Percentiles rank a stretch among this genome's conserved stretches.
These are phyloP conservation scores for Vigna mungo DNA, from an alignment of 306 rosid species.

Conservation along the genomic window DNA sequence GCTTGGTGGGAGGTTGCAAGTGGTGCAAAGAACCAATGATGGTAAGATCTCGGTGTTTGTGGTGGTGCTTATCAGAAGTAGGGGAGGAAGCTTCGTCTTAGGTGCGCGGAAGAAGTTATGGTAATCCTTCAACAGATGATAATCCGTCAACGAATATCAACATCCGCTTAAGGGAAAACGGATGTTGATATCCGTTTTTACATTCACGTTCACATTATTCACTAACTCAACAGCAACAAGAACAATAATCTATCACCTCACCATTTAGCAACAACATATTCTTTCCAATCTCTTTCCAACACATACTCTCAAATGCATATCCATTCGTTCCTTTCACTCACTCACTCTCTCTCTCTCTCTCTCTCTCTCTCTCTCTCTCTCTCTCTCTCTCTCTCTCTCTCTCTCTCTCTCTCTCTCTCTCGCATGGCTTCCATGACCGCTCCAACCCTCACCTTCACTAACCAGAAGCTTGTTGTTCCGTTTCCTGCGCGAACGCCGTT, in stretches of 20 bases:
- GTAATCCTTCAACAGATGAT: too few relatives aligned
- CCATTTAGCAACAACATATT: not conserved
- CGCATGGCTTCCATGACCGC: constrained; percentile 81
- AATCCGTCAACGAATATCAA: too few relatives aligned
- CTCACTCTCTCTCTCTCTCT: not conserved
- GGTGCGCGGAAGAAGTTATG: too few relatives aligned
- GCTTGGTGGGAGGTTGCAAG: too few relatives aligned
- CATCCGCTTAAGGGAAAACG: too few relatives aligned
- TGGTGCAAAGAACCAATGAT: too few relatives aligned
- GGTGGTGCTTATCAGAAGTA: too few relatives aligned
- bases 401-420: too few relatives aligned
- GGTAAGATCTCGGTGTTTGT: too few relatives aligned
- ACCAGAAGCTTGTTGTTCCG: constrained; percentile 51
- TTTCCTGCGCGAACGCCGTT: constrained; percentile 50
- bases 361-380: too few relatives aligned
- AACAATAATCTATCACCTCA: not conserved
- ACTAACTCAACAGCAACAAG: not conserved
- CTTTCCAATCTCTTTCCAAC: constrained; percentile 6
- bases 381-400: too few relatives aligned
- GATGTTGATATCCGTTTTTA: not conserved
- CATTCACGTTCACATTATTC: not conserved
- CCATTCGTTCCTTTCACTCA: not conserved
- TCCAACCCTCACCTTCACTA: constrained; percentile 66
- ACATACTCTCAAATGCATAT: not conserved
- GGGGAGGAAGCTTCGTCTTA: too few relatives aligned